These are phyloP conservation scores for Xylaria sp. DNA, from an alignment of 2,329 filamentous ascomycete species.

Conservation along the genomic window DNA sequence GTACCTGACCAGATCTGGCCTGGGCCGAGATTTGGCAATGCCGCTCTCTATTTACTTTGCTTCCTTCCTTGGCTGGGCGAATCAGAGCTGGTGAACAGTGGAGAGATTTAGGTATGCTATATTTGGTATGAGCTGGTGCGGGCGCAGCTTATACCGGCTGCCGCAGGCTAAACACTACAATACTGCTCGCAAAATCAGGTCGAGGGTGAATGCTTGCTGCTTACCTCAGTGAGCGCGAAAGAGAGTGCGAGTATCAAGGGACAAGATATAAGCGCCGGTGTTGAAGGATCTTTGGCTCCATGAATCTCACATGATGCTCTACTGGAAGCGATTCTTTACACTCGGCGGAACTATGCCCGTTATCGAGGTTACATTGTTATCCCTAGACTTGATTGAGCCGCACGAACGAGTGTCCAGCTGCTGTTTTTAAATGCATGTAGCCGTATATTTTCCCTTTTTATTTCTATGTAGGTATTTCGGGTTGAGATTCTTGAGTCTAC, in stretches of 20 bases:
- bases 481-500: background rate
- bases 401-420: background rate
- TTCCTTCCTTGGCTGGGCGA: background rate
- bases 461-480: background rate
- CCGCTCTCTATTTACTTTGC: background rate
- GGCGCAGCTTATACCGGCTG: background rate
- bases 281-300: background rate
- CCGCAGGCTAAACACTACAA: background rate
- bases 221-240: background rate
- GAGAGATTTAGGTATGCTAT: constrained; percentile 4
- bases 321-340: constrained; percentile 3
- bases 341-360: background rate
- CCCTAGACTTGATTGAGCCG: background rate
- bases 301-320: constrained; percentile 1
- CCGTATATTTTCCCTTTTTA: background rate
- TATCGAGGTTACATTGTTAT: constrained; percentile 1
- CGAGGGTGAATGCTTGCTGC: background rate
- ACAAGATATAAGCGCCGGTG: too few species aligned
- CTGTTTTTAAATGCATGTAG: background rate
- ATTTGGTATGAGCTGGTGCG: background rate
- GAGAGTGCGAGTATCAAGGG: background rate
- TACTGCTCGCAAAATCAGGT: background rate
- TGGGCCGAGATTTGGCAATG: background rate
- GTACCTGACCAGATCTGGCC: background rate
- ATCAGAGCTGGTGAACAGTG: background rate